Evolutionary conservation across 2,329 filamentous ascomycete species (phyloP), one percentile per base, ranked within the genome.

Genomic region (Penicillium crustosum): DNA sequence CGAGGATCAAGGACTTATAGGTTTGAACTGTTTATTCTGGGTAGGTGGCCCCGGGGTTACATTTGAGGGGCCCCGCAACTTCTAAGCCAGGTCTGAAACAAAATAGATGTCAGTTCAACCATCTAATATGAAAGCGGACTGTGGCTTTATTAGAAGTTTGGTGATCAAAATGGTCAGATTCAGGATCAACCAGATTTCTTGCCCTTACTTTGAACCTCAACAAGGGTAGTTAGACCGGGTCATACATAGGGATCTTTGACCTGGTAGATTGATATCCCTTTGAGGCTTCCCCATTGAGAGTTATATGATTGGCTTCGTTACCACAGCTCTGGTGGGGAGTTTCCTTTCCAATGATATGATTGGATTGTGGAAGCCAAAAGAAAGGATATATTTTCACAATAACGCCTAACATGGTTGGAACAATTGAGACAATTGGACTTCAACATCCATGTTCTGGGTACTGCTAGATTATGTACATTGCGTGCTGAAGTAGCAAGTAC

Each of bases 381-480:
- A 36, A 33, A 43, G 21, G 13, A 50, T 43, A 35, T 42, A 23
- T 35, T 55, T 8, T 33, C 29, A 29, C 19, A 21, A 35, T 35
- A 53, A 42, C 50, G 42, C 49, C 50, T 53, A 49, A 45, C 27
- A 48, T 27, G 41, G 25, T 45, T 42, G 49, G 49, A 23, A 45
- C 27, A 47, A 27, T 29, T 19, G 49, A 42, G 31, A 35, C 27
- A 19, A 42, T 57, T 21, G 49, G 42, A 53, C 44, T 38, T 44
- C 41, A 36, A 33, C 35, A 35, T 48, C 31, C 45, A 35, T 42
- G 55, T 48, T 42, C 43, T 33, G 55, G 49, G 36, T 41, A 53
- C 55, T 44, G 49, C 49, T 53, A 43, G 42, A 45, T 52, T 53
- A 57, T 57, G 29, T 57, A 57, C 55, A 57, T 57, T 6, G 55